These are phyloP conservation scores for Penicillium sp. DNA, from an alignment of 2,329 filamentous ascomycete genomes.

Conservation along the genomic window DNA sequence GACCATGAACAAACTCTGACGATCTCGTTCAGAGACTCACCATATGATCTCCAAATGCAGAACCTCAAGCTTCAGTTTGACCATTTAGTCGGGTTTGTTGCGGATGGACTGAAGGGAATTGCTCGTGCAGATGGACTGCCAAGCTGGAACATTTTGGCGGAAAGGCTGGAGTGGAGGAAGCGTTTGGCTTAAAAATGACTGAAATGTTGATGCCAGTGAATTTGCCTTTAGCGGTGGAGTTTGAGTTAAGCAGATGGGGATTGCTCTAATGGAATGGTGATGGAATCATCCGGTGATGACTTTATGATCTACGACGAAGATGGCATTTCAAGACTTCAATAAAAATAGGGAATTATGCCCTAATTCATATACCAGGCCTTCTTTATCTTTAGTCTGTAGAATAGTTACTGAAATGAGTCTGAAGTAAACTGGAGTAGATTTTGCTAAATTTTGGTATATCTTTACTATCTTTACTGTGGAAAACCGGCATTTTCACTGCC, in stretches of 20 bases:
- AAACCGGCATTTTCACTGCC: conserved; percentile 2
- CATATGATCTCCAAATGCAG: conserved; percentile 55
- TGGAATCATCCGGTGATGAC: too few relatives aligned
- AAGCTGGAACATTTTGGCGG: conserved; percentile 78
- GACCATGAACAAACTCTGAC: conserved; percentile 42
- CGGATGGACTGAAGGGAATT: conserved; percentile 70
- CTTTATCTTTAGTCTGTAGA: neutral
- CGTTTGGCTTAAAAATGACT: neutral
- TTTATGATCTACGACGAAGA: neutral
- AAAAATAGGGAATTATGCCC: neutral
- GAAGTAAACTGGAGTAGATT: neutral
- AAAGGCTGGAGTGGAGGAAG: conserved; percentile 64
- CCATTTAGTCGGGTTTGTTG: conserved; percentile 66
- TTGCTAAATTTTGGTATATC: conserved; percentile 16
- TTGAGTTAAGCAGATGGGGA: neutral
- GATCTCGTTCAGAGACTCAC: conserved; percentile 37
- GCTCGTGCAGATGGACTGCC: conserved; percentile 70
- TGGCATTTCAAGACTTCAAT: neutral
- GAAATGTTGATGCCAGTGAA: neutral
- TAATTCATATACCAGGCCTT: neutral
- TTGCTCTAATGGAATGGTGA: neutral
- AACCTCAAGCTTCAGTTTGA: conserved; percentile 64
- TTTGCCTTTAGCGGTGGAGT: neutral
- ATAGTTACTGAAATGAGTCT: neutral
- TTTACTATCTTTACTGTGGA: conserved; percentile 1